Conservation (phyloP, 768 basidiomycete species). For the Rhodosporidiobolus odoratus region DNA sequence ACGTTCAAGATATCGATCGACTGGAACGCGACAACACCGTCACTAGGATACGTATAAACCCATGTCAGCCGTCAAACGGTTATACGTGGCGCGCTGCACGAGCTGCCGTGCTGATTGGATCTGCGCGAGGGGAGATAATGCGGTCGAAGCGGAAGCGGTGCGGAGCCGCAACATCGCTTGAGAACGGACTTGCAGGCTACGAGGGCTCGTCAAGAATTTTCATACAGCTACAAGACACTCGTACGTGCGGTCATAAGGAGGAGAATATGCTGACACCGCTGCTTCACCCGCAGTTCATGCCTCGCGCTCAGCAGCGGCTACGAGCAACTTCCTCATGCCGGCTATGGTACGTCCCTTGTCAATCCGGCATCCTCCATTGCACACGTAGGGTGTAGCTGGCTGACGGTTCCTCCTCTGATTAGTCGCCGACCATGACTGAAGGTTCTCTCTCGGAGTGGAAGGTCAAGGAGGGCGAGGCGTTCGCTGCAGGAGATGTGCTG, state of each 20-base stretch:
- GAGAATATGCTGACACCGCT: background rate
- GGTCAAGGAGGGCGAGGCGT: constrained; percentile 88
- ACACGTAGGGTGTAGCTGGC: too few relatives aligned
- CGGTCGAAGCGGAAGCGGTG: too few relatives aligned
- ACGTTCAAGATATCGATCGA: background rate
- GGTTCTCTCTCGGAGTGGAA: constrained; percentile 99
- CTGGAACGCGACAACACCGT: background rate
- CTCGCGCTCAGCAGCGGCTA: constrained; percentile 47
- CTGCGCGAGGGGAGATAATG: too few relatives aligned
- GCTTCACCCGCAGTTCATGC: constrained; percentile 10
- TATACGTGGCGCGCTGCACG: too few relatives aligned
- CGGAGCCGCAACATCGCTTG: too few relatives aligned
- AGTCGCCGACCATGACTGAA: constrained; percentile 96
- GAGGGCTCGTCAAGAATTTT: background rate
- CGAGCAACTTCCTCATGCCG: constrained; percentile 80
- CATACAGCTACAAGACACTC: too few relatives aligned
- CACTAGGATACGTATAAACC: background rate
- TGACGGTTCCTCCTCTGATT: constrained; percentile 95
- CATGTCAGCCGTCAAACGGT: too few relatives aligned
- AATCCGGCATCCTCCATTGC: too few relatives aligned
- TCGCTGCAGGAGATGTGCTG: constrained; percentile 81
- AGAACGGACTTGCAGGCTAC: too few relatives aligned
- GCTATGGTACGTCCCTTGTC: constrained; percentile 58
- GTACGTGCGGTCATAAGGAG: background rate
- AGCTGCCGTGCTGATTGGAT: too few relatives aligned